Conservation (phyloP, 345 rosid species). For the Cardamine resedifolia region DNA sequence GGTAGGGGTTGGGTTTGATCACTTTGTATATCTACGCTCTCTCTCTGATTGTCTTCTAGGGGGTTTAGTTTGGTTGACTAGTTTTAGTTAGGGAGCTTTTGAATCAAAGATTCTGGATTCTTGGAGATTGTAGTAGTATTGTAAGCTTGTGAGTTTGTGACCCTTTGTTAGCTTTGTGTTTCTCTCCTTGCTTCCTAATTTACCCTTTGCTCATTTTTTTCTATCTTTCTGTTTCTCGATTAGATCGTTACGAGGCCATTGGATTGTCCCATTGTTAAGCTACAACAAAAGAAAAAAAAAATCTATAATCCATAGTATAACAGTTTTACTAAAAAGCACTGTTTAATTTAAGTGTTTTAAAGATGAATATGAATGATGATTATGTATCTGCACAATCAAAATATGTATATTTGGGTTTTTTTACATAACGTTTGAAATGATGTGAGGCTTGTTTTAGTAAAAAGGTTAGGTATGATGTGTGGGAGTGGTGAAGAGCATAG, state of each 20-base stretch:
- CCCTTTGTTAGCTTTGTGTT: not conserved
- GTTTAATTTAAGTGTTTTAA: too few relatives aligned
- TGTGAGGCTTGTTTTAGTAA: too few relatives aligned
- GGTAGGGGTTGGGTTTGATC: slow-evolving; percentile 25
- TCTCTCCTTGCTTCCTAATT: too few relatives aligned
- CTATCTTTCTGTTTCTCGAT: not conserved
- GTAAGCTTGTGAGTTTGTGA: slow-evolving; percentile 34
- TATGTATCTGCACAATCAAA: too few relatives aligned
- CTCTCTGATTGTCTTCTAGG: slow-evolving; percentile 3
- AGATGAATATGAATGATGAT: too few relatives aligned
- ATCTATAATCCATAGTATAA: not conserved
- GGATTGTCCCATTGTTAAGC: not conserved
- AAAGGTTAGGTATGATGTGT: too few relatives aligned
- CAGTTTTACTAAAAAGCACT: too few relatives aligned
- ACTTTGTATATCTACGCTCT: slow-evolving; percentile 33
- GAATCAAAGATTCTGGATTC: slow-evolving; percentile 34
- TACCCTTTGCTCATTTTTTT: not conserved
- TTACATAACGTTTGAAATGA: too few relatives aligned
- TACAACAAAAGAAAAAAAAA: not conserved
- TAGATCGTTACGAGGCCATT: not conserved
- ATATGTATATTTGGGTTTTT: too few relatives aligned
- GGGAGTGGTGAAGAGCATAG: too few relatives aligned
- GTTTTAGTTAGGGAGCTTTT: slow-evolving; percentile 22
- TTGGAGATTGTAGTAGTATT: slow-evolving; percentile 24
- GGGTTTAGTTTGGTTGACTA: slow-evolving; percentile 23